Conservation (phyloP, 2,329 filamentous ascomycete genomes). For the Penicillium sp. region DNA sequence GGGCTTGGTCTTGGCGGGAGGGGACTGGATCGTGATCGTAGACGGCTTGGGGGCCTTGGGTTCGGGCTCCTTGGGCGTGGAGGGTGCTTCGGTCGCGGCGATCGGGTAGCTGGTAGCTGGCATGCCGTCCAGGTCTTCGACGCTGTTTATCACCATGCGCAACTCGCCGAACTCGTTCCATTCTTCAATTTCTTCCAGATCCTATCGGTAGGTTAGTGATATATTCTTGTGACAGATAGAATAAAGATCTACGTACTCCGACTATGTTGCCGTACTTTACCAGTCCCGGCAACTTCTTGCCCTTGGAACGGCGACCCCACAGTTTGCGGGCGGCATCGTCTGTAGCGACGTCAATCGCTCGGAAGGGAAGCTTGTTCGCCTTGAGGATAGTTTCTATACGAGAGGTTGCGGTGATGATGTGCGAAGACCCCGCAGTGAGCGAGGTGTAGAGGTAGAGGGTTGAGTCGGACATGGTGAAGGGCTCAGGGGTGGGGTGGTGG, state of each 20-base stretch:
- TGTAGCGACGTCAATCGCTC: conserved; percentile 85
- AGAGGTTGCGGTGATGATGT: conserved; percentile 94
- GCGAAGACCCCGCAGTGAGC: conserved; percentile 88
- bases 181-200: conserved; percentile 91
- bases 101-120: conserved; percentile 29
- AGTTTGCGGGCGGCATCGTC: conserved; percentile 86
- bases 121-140: conserved; percentile 35
- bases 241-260: conserved; percentile 61
- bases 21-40: conserved; percentile 45
- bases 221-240: neutral
- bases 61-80: conserved; percentile 25
- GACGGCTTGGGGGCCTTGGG: conserved; percentile 29
- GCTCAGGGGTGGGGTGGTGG: conserved; percentile 4
- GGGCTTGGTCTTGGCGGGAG: conserved; percentile 33
- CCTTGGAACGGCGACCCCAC: conserved; percentile 81
- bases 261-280: conserved; percentile 85
- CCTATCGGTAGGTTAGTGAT: conserved; percentile 53
- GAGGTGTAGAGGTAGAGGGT: conserved; percentile 94
- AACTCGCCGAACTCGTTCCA: conserved; percentile 99
- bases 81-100: conserved; percentile 8
- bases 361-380: conserved; percentile 91
- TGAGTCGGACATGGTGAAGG: conserved; percentile 47
- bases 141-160: conserved; percentile 70
- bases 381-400: conserved; percentile 94
- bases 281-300: conserved; percentile 83